These are phyloP conservation scores for Penicillium antarcticum DNA, from an alignment of 495 filamentous ascomycete genomes.

Conservation along the genomic window DNA sequence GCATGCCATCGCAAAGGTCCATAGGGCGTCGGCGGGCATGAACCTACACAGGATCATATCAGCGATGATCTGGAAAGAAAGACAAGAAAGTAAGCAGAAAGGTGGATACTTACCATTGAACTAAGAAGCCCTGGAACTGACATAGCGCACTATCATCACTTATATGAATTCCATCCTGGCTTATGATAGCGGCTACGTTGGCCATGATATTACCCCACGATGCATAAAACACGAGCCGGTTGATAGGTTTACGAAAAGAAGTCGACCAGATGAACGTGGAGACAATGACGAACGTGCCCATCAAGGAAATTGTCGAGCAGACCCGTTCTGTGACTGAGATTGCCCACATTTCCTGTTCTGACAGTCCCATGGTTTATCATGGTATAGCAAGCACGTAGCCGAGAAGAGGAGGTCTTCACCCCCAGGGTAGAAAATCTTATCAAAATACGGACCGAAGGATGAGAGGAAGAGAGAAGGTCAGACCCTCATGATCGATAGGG, in stretches of 20 bases:
- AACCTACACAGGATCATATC: constrained; percentile 52
- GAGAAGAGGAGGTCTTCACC: not conserved
- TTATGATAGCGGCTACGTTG: constrained; percentile 76
- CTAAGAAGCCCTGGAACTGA: constrained; percentile 72
- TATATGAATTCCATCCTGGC: constrained; percentile 48
- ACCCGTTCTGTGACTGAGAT: constrained; percentile 63
- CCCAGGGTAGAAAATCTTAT: not conserved
- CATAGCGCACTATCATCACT: constrained; percentile 55
- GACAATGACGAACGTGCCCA: constrained; percentile 72
- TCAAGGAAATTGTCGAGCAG: constrained; percentile 66
- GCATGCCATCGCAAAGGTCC: constrained; percentile 81
- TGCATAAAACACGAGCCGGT: constrained; percentile 81
- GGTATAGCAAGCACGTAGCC: not conserved
- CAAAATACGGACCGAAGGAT: not conserved
- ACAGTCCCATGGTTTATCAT: constrained; percentile 21
- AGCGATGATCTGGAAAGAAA: not conserved
- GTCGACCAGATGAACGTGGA: constrained; percentile 57
- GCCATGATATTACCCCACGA: constrained; percentile 80
- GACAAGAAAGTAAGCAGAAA: not conserved
- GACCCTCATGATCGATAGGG: too few relatives aligned
- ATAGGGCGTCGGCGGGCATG: constrained; percentile 70
- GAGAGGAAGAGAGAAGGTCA: too few relatives aligned
- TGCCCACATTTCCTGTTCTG: constrained; percentile 29
- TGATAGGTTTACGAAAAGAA: constrained; percentile 73
- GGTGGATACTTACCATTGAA: constrained; percentile 58